phyloP scores from a whole-genome alignment of 75 land plant species.

The Cunninghamia lanceolata region DNA sequence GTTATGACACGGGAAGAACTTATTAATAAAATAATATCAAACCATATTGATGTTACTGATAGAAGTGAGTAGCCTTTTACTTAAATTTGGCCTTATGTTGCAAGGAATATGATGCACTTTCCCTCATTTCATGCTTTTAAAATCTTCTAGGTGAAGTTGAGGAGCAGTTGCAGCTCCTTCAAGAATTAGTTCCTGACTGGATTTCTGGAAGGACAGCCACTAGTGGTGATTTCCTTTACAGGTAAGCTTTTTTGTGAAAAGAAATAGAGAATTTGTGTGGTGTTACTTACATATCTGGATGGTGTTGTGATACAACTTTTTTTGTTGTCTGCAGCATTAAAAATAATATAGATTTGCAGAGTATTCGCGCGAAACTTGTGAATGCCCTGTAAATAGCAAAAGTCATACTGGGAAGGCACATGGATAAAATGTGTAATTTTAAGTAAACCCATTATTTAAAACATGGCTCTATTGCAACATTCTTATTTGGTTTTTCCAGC shows the following conservation, averaged over 20 bases:
- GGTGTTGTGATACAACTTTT: not conserved
- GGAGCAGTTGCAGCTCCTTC: slow-evolving; percentile 65
- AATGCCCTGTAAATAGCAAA: not conserved
- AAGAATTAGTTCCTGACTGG: slow-evolving; percentile 78
- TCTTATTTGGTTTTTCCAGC: too few relatives aligned
- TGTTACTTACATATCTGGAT: not conserved
- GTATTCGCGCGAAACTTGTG: not conserved
- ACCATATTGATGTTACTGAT: slow-evolving; percentile 31
- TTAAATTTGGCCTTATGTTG: not conserved
- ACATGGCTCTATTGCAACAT: too few relatives aligned
- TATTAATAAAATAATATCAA: slow-evolving; percentile 52
- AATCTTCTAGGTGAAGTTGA: slow-evolving; percentile 58
- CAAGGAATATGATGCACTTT: not conserved
- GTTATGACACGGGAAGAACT: slow-evolving; percentile 77
- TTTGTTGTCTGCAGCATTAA: not conserved
- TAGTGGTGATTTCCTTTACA: slow-evolving; percentile 54
- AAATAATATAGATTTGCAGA: not conserved
- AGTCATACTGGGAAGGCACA: not conserved
- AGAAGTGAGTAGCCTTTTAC: not conserved
- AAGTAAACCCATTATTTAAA: too few relatives aligned
- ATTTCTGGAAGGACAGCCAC: slow-evolving; percentile 43
- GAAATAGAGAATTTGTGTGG: not conserved
- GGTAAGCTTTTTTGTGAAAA: slow-evolving; percentile 25
- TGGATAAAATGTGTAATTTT: not conserved
- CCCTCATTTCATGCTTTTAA: not conserved